These are phyloP conservation scores for Metschnikowia anglica DNA, from an alignment of 805 yeast genomes.

Conservation along the genomic window DNA sequence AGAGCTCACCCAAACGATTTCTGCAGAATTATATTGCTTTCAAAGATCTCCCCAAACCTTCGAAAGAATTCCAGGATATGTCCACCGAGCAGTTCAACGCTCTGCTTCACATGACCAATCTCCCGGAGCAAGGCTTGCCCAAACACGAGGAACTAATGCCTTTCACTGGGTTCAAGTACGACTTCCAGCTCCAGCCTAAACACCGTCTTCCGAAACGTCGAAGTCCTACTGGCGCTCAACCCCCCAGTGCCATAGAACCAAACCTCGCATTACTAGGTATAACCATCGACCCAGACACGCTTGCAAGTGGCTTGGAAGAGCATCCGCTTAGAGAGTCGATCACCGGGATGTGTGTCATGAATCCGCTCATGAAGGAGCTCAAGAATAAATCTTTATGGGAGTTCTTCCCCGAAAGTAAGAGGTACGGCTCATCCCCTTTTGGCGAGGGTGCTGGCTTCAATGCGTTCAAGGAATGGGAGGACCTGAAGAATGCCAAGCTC, in stretches of 20 bases:
- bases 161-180: slow-evolving; percentile 9
- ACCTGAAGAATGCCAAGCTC: slow-evolving; percentile 24
- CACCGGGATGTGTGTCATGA: slow-evolving; percentile 40
- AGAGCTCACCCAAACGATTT: slow-evolving; percentile 3
- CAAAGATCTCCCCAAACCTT: slow-evolving; percentile 35
- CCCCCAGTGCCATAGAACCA: slow-evolving; percentile 9
- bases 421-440: slow-evolving; percentile 38
- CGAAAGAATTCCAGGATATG: slow-evolving; percentile 16
- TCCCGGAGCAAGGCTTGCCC: slow-evolving; percentile 9
- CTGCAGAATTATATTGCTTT: slow-evolving; percentile 27
- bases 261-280: slow-evolving; percentile 15
- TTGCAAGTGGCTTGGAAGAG: slow-evolving; percentile 31
- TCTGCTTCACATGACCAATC: slow-evolving; percentile 14
- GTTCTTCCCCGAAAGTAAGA: slow-evolving; percentile 33
- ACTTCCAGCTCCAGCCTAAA: slow-evolving; percentile 10
- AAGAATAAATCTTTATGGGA: slow-evolving; percentile 44
- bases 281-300: slow-evolving; percentile 11
- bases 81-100: slow-evolving; percentile 19
- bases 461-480: slow-evolving; percentile 40
- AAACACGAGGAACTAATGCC: slow-evolving; percentile 10
- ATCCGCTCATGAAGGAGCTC: slow-evolving; percentile 34
- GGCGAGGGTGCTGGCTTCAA: slow-evolving; percentile 24
- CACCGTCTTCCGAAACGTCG: slow-evolving; percentile 12
- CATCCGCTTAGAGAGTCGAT: slow-evolving; percentile 40
- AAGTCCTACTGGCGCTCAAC: background rate